Conservation (phyloP, 345 rosid species). For the Hibiscus tridactylites region DNA sequence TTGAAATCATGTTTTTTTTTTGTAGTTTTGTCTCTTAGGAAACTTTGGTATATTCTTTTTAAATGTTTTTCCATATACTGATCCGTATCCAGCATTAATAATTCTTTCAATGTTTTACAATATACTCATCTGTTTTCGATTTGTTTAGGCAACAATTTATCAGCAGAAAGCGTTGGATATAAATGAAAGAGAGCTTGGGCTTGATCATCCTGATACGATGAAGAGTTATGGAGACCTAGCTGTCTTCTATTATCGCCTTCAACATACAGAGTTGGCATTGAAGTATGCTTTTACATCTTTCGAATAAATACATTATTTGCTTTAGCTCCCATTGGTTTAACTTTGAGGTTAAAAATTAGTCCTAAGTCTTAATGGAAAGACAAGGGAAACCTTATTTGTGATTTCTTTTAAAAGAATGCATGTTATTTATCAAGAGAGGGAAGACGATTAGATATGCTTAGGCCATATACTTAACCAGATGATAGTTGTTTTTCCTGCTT, state of each 20-base stretch:
- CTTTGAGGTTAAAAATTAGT: background rate
- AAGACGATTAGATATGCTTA: background rate
- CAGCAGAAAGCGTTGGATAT: constrained; percentile 96
- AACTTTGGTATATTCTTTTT: background rate
- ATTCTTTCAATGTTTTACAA: background rate
- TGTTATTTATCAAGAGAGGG: background rate
- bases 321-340: background rate
- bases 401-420: background rate
- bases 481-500: background rate
- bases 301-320: constrained; percentile 1
- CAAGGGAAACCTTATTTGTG: background rate
- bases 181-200: constrained; percentile 96
- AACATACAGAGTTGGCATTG: constrained; percentile 91
- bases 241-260: constrained; percentile 96
- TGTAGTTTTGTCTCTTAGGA: background rate
- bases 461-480: background rate
- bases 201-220: constrained; percentile 98
- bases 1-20: too few relatives aligned
- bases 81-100: background rate
- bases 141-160: constrained; percentile 77
- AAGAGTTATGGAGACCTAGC: constrained; percentile 97
- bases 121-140: constrained; percentile 16
- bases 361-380: background rate
- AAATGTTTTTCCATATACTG: background rate
- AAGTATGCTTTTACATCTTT: constrained; percentile 51